phyloP scores from a whole-genome alignment of 2,329 filamentous ascomycete species.

The Ceratocystis variospora region DNA sequence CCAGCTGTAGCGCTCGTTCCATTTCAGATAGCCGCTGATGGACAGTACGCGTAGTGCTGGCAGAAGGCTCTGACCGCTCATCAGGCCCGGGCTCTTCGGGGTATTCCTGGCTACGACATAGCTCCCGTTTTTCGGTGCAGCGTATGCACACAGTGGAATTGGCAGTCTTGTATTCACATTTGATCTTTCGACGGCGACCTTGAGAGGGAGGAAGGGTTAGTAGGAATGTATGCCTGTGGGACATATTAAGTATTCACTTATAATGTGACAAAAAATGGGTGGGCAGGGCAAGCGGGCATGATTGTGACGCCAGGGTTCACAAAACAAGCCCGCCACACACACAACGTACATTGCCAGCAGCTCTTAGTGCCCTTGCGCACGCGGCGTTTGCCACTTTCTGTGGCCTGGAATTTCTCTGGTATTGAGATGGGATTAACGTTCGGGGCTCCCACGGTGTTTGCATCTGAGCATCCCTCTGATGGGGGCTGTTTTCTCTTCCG shows the following conservation, averaged over 20 bases:
- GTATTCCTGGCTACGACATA: conserved; percentile 37
- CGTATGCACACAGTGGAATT: conserved; percentile 33
- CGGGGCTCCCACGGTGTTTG: not conserved
- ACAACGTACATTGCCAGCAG: conserved; percentile 45
- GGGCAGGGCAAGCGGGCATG: no score
- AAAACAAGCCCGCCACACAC: not conserved
- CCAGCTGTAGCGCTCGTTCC: conserved; percentile 15
- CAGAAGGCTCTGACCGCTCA: conserved; percentile 14
- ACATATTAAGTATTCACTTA: no score
- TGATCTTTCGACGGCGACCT: conserved; percentile 37
- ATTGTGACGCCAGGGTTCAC: not conserved
- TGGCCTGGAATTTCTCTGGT: not conserved
- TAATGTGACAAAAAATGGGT: no score
- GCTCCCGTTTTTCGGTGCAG: conserved; percentile 32
- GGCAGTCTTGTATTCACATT: conserved; percentile 34
- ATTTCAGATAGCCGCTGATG: conserved; percentile 17
- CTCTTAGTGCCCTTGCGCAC: conserved; percentile 44
- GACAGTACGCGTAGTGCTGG: conserved; percentile 6
- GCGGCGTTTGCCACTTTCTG: conserved; percentile 16
- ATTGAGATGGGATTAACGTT: not conserved
- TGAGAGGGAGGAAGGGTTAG: not conserved
- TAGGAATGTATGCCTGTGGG: no score
- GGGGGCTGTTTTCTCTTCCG: conserved; percentile 17
- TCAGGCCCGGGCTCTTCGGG: conserved; percentile 24
- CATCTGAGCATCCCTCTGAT: not conserved